Evolutionary conservation across 2,329 filamentous ascomycete genomes (phyloP), one percentile per base, ranked within the genome.

Genomic region (Nigrospora sphaerica): DNA sequence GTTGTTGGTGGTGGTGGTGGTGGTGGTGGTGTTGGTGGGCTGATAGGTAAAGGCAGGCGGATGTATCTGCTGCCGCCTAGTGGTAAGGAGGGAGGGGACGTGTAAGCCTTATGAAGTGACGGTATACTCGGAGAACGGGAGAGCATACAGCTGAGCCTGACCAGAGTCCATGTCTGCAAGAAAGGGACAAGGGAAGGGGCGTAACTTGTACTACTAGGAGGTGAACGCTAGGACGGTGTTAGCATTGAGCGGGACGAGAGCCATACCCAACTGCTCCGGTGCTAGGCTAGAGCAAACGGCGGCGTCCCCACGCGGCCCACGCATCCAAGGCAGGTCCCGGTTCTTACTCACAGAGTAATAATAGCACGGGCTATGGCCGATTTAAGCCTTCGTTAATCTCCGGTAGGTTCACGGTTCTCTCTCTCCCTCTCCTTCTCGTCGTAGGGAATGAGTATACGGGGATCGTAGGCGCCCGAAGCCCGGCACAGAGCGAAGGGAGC

Each of bases 131-230:
- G 46, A 44, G 51, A 52, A 50, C 51, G 46, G 44, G 51, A 52
- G 49, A 52, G 58, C 75, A 63, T 75, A 80, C 76, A 77, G 60
- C 57, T 75, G 70, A 59, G 70, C 63, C 57, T 77, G 73, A 58
- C 62, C 69, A 52, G 73, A 66, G 58, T 77, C 71, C 75, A 78
- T 78, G 66, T 60, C 64, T 63, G 23, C 23, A 28, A 28, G 57
- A 57, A 54, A 55, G 54, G 61, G 53, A 52, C 52, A 57, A 63
- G 55, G 57, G 61, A 66, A 57, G 57, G 61, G 62, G 60, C 49
- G 52, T 40, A 37, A 45, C 54, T 62, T 60, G 61, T 62, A 62
- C 58, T 65, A 63, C 62, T 62, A 63, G 58, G 50, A 54, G 57
- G 54, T 53, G 59, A 60, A 63, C 62, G 58, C 65, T 70, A 56